These are phyloP conservation scores for Phytophthora sp. DNA, from an alignment of 352 stramenopile genomes.

Conservation along the genomic window DNA sequence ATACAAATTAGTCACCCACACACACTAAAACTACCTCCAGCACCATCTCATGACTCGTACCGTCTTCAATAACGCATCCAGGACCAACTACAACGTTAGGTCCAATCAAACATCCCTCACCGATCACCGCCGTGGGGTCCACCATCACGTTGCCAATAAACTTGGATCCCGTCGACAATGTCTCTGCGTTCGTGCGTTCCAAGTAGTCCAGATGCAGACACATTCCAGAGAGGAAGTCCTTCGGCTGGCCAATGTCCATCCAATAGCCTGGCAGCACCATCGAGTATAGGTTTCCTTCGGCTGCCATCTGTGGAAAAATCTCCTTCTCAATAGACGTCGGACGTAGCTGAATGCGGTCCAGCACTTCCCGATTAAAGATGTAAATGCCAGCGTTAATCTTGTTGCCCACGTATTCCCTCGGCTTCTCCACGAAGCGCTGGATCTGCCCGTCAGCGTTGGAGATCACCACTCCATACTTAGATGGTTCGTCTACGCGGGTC, in stretches of 20 bases:
- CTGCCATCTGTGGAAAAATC: constrained; percentile 91
- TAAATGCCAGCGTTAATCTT: constrained; percentile 93
- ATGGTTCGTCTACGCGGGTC: constrained; percentile 87
- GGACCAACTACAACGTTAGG: constrained; percentile 87
- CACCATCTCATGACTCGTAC: constrained; percentile 34
- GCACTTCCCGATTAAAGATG: constrained; percentile 88
- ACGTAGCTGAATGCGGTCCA: constrained; percentile 86
- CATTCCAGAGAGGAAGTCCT: constrained; percentile 90
- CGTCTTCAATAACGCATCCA: constrained; percentile 85
- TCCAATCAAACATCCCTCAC: constrained; percentile 80
- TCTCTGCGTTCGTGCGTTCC: constrained; percentile 47
- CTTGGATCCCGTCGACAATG: constrained; percentile 65
- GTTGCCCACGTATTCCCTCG: constrained; percentile 89
- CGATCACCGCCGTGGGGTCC: constrained; percentile 78
- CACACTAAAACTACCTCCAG: background rate
- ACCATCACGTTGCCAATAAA: constrained; percentile 90
- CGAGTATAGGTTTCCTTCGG: constrained; percentile 84
- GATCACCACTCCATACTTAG: constrained; percentile 91
- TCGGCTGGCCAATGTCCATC: constrained; percentile 93
- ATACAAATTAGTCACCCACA: background rate
- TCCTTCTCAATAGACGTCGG: constrained; percentile 93
- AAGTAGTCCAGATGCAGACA: constrained; percentile 86
- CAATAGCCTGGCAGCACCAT: constrained; percentile 90
- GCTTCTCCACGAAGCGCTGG: constrained; percentile 91
- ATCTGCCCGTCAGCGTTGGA: constrained; percentile 81